Conservation (phyloP, 1,139 yeast species). For the Kluyveromyces sp. region DNA sequence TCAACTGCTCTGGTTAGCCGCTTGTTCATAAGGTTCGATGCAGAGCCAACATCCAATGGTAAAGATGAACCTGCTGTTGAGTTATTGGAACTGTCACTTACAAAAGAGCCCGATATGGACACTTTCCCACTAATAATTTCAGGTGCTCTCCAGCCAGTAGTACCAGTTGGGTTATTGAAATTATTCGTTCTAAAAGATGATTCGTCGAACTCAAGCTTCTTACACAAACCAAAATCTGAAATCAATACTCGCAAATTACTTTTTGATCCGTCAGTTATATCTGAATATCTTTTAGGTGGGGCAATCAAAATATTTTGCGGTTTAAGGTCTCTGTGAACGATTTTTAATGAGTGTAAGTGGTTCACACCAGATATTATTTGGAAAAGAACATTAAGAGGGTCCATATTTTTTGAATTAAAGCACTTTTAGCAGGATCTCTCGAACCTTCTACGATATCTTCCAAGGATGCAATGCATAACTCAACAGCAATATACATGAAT, state of each 20-base stretch:
- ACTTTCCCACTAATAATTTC: conserved; percentile 53
- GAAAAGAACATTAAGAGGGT: conserved; percentile 49
- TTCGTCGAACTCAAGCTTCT: conserved; percentile 83
- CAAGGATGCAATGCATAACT: conserved; percentile 79
- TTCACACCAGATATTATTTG: conserved; percentile 83
- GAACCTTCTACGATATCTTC: conserved; percentile 71
- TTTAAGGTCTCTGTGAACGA: conserved; percentile 91
- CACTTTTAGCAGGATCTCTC: conserved; percentile 30
- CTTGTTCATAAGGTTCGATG: conserved; percentile 33
- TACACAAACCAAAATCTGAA: conserved; percentile 94
- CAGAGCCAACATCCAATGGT: conserved; percentile 28
- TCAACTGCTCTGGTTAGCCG: conserved; percentile 88
- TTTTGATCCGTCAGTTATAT: conserved; percentile 12
- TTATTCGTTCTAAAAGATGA: conserved; percentile 91
- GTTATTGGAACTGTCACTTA: conserved; percentile 3
- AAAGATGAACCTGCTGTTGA: not conserved
- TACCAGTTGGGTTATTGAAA: conserved; percentile 89
- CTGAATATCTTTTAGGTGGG: conserved; percentile 41
- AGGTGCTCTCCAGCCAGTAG: conserved; percentile 98
- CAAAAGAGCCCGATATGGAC: conserved; percentile 4
- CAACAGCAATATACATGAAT: conserved; percentile 87
- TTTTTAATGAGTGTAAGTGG: conserved; percentile 81
- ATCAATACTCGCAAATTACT: conserved; percentile 58
- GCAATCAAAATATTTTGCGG: conserved; percentile 94
- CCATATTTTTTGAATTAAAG: conserved; percentile 33